Base-by-base conservation (phyloP, 345 rosid genomes). In the Euclidium syriacum region DNA sequence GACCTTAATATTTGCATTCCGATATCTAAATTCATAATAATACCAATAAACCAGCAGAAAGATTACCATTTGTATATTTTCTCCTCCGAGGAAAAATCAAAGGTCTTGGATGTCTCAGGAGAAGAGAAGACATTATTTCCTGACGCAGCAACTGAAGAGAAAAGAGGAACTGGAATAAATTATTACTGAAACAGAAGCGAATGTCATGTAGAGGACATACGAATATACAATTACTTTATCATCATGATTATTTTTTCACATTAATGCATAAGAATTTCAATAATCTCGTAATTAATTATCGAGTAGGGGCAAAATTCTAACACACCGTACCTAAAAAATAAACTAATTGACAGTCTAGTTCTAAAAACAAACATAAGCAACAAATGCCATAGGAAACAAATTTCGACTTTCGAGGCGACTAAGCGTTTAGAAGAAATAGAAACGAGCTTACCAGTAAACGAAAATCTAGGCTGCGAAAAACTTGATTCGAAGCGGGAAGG, bases 11-110 rank as follows among this genome's bases (percentile, higher is more conserved):
- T 14, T 2, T 3, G 6, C 52, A 41, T 12, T 15, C 12, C 4
- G 5, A 53, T 15, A 42, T 42, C 27, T 11, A 38, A 59, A 30
- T n/a, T 24, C 23, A 44, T 15, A 17, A 65, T 30, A 36, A 38
- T 10, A 29, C 46, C 1, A 39, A 7, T 8, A 49, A 26, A 71
- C 9, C 14, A 57, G 16, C 50, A 59, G 49, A 70, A 53, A 23
- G 8, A 36, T 30, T 80, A 89, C 98, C 98, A 92, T n/a, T 80
- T 82, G 75, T 92, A 92, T 20, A 92, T 92, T 34, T 86, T 79
- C 64, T 92, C 98, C 80, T 92, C 98, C 0, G 89, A 83, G 10
- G 88, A 57, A 77, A 89, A 92, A 71, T 92, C 96, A 46, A 92
- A 92, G 12, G 90, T 75, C 83, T 89, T 92, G 2, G 91, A 84